These are phyloP conservation scores for Solanum dulcamara DNA, from an alignment of 257 asterid species.

Conservation along the genomic window DNA sequence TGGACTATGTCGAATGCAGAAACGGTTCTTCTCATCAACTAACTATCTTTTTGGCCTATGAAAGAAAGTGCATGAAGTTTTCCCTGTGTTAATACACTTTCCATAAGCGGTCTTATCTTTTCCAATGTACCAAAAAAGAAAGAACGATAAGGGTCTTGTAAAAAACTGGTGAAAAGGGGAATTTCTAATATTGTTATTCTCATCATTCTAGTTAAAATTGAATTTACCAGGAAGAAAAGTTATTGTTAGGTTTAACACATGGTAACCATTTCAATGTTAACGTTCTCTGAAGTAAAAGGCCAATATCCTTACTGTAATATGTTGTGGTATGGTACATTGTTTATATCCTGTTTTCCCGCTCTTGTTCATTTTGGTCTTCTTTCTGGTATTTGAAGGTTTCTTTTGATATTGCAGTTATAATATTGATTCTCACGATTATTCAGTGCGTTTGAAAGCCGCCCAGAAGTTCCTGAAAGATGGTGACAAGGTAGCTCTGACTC, in stretches of 20 bases:
- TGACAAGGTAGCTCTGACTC: constrained; percentile 59
- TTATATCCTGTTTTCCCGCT: not conserved
- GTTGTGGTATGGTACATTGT: not conserved
- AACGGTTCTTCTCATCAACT: not conserved
- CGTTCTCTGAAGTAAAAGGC: not conserved
- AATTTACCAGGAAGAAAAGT: not conserved
- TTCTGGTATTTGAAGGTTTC: not conserved
- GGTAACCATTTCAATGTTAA: not conserved
- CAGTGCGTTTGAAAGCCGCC: constrained; percentile 92
- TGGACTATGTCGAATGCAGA: not conserved
- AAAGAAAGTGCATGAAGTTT: not conserved
- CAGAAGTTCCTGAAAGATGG: constrained; percentile 82
- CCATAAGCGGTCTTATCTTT: not conserved
- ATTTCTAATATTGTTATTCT: not conserved
- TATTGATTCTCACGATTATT: constrained; percentile 87
- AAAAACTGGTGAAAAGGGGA: not conserved
- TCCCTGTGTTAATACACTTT: not conserved
- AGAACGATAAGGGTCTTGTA: not conserved
- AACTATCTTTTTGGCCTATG: not conserved
- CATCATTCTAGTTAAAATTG: not conserved
- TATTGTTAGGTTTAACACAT: not conserved
- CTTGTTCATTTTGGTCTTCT: not conserved
- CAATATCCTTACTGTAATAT: not conserved
- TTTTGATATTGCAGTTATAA: constrained; percentile 55
- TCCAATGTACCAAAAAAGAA: not conserved